These are phyloP conservation scores for Coprinellus micaceus DNA, from an alignment of 768 basidiomycete species.

Conservation along the genomic window DNA sequence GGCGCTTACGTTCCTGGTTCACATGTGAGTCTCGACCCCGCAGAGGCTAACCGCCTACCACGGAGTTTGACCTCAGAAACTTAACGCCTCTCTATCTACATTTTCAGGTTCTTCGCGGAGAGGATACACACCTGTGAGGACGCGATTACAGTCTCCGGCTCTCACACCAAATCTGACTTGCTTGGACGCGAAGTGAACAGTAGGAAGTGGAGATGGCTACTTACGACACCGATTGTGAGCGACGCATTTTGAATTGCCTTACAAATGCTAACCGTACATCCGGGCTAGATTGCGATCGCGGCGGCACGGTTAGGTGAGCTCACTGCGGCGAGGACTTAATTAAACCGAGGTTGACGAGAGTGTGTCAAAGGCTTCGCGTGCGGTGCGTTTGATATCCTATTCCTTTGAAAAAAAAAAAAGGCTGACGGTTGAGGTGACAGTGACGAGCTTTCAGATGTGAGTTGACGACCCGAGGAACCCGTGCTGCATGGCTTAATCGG, in stretches of 20 bases:
- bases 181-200: background rate
- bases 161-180: background rate
- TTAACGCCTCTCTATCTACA: background rate
- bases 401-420: background rate
- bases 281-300: conserved; percentile 1
- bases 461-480: background rate
- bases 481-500: background rate
- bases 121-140: conserved; percentile 8
- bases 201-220: conserved; percentile 4
- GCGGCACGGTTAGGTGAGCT: conserved; percentile 8
- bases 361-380: conserved; percentile 8
- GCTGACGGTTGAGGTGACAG: background rate
- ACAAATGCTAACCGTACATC: background rate
- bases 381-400: background rate
- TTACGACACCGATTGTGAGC: conserved; percentile 7
- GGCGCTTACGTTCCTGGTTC: conserved; percentile 10
- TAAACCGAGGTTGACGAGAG: too few species aligned
- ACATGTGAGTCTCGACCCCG: conserved; percentile 4
- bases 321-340: too few species aligned
- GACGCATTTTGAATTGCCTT: background rate
- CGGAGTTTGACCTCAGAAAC: background rate
- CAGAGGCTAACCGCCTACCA: background rate
- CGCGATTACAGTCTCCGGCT: background rate
- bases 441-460: conserved; percentile 9
- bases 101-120: conserved; percentile 9